Evolutionary conservation across 2,329 filamentous ascomycete species (phyloP).

Genomic region (Ramularia endophylla): DNA sequence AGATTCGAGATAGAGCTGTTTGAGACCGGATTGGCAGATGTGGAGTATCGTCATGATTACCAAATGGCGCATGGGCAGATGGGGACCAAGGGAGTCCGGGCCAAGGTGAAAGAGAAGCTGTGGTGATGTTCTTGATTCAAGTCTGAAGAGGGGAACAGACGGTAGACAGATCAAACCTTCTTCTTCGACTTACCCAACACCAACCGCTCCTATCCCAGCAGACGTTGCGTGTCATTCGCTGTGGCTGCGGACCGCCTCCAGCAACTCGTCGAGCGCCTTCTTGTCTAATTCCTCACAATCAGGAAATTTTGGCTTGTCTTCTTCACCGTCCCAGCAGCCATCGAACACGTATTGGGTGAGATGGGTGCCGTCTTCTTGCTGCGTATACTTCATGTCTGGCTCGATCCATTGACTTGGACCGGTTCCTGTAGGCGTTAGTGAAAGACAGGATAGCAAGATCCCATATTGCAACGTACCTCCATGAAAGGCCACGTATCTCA

Average conservation of each 20-base stretch:
- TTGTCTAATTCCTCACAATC: constrained; percentile 3
- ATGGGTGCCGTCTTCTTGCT: not conserved
- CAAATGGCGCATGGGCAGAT: constrained; percentile 7
- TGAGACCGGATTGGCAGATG: constrained; percentile 6
- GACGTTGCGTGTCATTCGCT: no score
- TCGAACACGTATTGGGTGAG: not conserved
- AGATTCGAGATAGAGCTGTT: constrained; percentile 5
- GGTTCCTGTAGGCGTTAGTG: no score
- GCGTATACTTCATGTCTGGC: no score
- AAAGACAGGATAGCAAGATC: no score
- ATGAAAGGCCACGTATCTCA: not conserved
- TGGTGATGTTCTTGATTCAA: no score
- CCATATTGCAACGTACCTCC: not conserved
- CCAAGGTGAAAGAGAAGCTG: constrained; percentile 1
- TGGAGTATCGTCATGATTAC: constrained; percentile 7
- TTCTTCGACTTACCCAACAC: no score
- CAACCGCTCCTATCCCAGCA: no score
- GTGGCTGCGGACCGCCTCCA: not conserved
- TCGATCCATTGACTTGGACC: no score
- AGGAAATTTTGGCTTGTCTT: constrained; percentile 2
- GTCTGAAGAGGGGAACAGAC: no score
- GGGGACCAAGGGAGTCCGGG: constrained; percentile 4
- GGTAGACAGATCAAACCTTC: no score
- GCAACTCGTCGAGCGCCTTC: constrained; percentile 3
- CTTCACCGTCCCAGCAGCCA: not conserved